These are phyloP conservation scores for Aquilaria agallochum DNA, from an alignment of 441 rosid species.

Conservation along the genomic window DNA sequence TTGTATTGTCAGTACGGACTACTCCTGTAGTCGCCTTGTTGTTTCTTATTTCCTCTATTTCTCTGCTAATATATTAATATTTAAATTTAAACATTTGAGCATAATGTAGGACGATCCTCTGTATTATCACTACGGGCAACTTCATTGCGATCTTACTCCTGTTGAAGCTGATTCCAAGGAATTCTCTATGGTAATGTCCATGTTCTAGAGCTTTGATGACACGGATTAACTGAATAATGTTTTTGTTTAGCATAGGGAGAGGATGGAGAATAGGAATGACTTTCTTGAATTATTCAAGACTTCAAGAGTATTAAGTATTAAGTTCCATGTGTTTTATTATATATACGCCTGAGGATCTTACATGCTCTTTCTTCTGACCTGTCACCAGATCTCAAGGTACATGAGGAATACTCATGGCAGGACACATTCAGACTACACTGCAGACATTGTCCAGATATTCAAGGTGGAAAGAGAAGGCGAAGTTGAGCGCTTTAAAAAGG, in stretches of 20 bases:
- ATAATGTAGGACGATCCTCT: constrained; percentile 73
- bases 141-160: constrained; percentile 68
- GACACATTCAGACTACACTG: constrained; percentile 68
- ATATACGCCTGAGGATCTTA: not conserved
- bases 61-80: too few relatives aligned
- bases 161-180: constrained; percentile 62
- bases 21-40: not conserved
- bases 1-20: too few relatives aligned
- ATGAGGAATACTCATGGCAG: constrained; percentile 83
- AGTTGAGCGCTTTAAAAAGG: constrained; percentile 59
- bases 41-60: constrained; percentile 1
- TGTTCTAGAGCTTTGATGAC: not conserved
- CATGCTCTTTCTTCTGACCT: constrained; percentile 6
- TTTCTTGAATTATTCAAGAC: too few relatives aligned
- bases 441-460: constrained; percentile 70
- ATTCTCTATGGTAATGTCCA: constrained; percentile 51
- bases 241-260: too few relatives aligned
- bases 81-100: constrained; percentile 1
- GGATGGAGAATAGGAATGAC: too few relatives aligned
- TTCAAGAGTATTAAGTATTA: too few relatives aligned
- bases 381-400: constrained; percentile 58
- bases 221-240: too few relatives aligned
- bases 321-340: too few relatives aligned
- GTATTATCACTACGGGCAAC: constrained; percentile 55
- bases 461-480: constrained; percentile 60